phyloP scores from a whole-genome alignment of 2,329 filamentous ascomycete species.

The Furcasterigmium furcatum region DNA sequence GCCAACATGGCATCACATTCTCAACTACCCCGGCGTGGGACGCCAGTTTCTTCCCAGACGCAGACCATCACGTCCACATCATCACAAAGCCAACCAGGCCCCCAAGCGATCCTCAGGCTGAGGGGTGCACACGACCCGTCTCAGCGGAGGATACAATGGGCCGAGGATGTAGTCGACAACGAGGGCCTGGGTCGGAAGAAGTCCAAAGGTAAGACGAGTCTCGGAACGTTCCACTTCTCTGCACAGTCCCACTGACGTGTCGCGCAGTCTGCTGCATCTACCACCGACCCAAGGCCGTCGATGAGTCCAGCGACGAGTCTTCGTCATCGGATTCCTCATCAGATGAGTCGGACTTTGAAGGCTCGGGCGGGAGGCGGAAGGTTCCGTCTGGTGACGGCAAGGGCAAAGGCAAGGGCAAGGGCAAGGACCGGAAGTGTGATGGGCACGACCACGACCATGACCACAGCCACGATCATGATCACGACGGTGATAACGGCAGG shows the following conservation, averaged over 20 bases:
- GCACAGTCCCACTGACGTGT: slow-evolving; percentile 3
- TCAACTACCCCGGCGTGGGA: slow-evolving; percentile 4
- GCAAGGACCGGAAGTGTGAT: slow-evolving; percentile 35
- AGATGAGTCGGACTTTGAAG: slow-evolving; percentile 46
- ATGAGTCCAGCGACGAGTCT: slow-evolving; percentile 75
- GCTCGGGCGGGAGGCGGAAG: slow-evolving; percentile 17
- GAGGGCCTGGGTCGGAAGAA: slow-evolving; percentile 92
- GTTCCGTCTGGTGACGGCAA: slow-evolving; percentile 26
- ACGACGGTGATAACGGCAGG: background rate
- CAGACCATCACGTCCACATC: slow-evolving; percentile 29
- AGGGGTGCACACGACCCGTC: slow-evolving; percentile 43
- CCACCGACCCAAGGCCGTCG: slow-evolving; percentile 76
- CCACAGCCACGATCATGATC: slow-evolving; percentile 7
- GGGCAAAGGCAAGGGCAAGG: slow-evolving; percentile 31
- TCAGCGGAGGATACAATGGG: slow-evolving; percentile 78
- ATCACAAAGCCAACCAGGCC: slow-evolving; percentile 20
- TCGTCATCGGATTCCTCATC: slow-evolving; percentile 53
- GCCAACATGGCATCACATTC: background rate
- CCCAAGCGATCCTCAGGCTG: slow-evolving; percentile 44
- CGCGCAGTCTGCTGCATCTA: slow-evolving; percentile 95
- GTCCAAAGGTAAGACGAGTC: slow-evolving; percentile 93
- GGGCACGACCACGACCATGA: slow-evolving; percentile 29
- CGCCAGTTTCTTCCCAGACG: slow-evolving; percentile 19
- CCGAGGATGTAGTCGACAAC: slow-evolving; percentile 90
- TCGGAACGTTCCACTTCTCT: too few species aligned